Evolutionary conservation across 2,329 filamentous ascomycete genomes (phyloP).

Genomic region (Chaetomium olivaceum): DNA sequence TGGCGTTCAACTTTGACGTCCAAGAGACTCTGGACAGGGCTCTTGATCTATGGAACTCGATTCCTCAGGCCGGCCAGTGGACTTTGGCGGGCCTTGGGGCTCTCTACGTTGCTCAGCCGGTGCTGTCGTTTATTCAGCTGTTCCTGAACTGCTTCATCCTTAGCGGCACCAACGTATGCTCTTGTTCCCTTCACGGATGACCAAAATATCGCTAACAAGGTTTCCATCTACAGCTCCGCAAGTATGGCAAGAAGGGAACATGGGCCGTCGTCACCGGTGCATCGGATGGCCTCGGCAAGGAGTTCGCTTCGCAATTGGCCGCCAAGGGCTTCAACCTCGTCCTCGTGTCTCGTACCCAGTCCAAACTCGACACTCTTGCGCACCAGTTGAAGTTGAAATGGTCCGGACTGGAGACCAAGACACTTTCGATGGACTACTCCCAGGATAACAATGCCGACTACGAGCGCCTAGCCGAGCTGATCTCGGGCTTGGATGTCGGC

Average conservation of each 20-base stretch:
- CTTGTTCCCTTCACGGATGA: neutral
- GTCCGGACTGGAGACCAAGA: constrained; percentile 68
- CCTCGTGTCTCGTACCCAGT: constrained; percentile 91
- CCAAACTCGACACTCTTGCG: constrained; percentile 79
- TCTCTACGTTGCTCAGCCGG: constrained; percentile 57
- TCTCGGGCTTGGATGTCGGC: constrained; percentile 75
- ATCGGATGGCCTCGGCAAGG: constrained; percentile 94
- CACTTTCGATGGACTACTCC: constrained; percentile 88
- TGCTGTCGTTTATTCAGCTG: constrained; percentile 60
- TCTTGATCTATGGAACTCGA: constrained; percentile 38
- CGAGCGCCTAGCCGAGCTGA: constrained; percentile 65
- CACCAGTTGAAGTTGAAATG: constrained; percentile 73
- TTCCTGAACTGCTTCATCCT: constrained; percentile 69
- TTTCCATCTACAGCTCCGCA: constrained; percentile 64
- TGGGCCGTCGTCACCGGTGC: constrained; percentile 96
- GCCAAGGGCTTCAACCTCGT: constrained; percentile 91
- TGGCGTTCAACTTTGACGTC: constrained; percentile 18
- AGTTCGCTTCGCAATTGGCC: constrained; percentile 89
- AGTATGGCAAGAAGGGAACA: constrained; percentile 86
- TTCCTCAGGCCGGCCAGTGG: constrained; percentile 50
- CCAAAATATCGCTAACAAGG: constrained; percentile 25
- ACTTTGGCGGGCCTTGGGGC: constrained; percentile 58
- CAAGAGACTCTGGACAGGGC: constrained; percentile 38
- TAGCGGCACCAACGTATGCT: constrained; percentile 60
- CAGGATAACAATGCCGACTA: constrained; percentile 79